Conservation (phyloP, 192 early-diverging fungal species). For the Podila epicladia region DNA sequence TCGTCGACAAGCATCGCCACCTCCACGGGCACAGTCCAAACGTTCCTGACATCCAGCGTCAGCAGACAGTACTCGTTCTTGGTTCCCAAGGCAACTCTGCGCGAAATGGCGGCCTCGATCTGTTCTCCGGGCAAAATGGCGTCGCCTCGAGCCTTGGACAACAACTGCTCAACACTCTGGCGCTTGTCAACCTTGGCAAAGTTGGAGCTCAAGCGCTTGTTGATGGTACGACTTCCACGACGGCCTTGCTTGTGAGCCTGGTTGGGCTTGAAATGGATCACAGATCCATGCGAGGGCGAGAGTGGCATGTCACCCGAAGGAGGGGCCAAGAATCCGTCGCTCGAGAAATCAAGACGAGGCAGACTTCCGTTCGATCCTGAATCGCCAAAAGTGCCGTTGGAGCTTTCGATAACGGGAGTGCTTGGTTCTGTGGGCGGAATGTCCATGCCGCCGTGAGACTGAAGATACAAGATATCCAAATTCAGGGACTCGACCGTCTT, state of each 20-base stretch:
- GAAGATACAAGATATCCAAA: constrained; percentile 72
- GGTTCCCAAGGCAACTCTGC: constrained; percentile 47
- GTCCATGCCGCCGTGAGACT: constrained; percentile 50
- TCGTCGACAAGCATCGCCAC: constrained; percentile 77
- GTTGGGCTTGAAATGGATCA: background rate
- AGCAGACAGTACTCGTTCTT: constrained; percentile 77
- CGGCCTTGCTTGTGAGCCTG: constrained; percentile 13
- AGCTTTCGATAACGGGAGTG: constrained; percentile 13
- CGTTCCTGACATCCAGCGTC: constrained; percentile 81
- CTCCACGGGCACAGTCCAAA: constrained; percentile 78
- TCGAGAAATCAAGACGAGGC: constrained; percentile 54
- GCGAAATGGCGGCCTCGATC: constrained; percentile 44
- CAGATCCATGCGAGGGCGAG: background rate
- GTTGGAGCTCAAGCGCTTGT: constrained; percentile 45
- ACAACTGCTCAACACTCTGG: constrained; percentile 40
- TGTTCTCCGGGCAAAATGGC: constrained; percentile 42
- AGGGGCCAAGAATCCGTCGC: constrained; percentile 47
- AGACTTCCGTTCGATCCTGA: constrained; percentile 6
- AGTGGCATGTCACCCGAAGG: constrained; percentile 6
- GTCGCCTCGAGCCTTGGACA: constrained; percentile 46
- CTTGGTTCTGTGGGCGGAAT: constrained; percentile 37
- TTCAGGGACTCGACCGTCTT: constrained; percentile 68
- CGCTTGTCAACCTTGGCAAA: constrained; percentile 48
- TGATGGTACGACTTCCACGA: constrained; percentile 44
- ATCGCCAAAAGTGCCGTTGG: background rate